Percentiles rank a stretch among this genome's conserved stretches.
Conservation (phyloP, 192 early-diverging fungal species). For the Mortierella alpina region DNA sequence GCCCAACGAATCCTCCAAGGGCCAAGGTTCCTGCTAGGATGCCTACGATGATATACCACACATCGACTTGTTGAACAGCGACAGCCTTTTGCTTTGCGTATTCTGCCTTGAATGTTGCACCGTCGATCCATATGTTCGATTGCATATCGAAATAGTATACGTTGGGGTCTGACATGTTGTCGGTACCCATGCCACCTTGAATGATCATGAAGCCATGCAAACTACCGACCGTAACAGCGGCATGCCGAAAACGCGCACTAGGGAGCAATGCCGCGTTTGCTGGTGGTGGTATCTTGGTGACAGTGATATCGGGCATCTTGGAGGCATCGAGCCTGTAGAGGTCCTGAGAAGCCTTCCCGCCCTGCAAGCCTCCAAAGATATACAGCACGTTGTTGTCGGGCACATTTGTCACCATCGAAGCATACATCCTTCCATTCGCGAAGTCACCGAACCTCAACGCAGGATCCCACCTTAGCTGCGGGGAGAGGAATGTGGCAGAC, state of each 20-base stretch:
- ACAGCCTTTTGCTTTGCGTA: not conserved
- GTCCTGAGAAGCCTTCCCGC: slow-evolving; percentile 6
- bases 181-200: slow-evolving; percentile 10
- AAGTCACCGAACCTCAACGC: not conserved
- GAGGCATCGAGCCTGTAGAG: slow-evolving; percentile 28
- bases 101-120: not conserved
- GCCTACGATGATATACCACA: slow-evolving; percentile 14
- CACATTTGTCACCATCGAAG: slow-evolving; percentile 6
- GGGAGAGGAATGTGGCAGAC: not conserved
- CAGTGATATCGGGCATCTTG: slow-evolving; percentile 2
- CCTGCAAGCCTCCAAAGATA: slow-evolving; percentile 36
- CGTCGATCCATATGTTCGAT: slow-evolving; percentile 15
- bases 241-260: slow-evolving; percentile 19
- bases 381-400: slow-evolving; percentile 2
- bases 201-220: slow-evolving; percentile 30
- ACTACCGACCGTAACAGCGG: slow-evolving; percentile 8
- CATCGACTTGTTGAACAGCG: not conserved
- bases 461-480: slow-evolving; percentile 1
- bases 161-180: slow-evolving; percentile 4
- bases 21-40: slow-evolving; percentile 25
- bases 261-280: slow-evolving; percentile 1
- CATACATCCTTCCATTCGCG: slow-evolving; percentile 2
- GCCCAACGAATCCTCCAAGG: slow-evolving; percentile 17
- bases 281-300: slow-evolving; percentile 14
- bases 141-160: slow-evolving; percentile 20